Base-by-base conservation (phyloP, 495 filamentous ascomycete genomes). In the Cudoniella acicularis region DNA sequence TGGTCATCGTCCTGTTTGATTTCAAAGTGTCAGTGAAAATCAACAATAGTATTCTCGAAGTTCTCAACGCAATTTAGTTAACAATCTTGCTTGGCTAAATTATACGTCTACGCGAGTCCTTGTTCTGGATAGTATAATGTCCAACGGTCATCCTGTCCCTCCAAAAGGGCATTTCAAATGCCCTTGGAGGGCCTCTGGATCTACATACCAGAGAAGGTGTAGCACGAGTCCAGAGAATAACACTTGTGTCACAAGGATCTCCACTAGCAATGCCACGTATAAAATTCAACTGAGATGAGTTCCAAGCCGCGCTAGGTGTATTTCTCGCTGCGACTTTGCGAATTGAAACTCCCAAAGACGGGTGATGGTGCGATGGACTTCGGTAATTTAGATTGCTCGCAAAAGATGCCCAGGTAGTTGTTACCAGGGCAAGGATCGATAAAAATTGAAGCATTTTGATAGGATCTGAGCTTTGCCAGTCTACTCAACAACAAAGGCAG, bases 241-340 rank as follows among this genome's bases (percentile, higher is more conserved):
- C 79, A 18, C 79, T 84, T 63, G 81, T 69, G 16, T 80, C 68
- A 62, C 83, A 87, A 1, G 86, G 86, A 62, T 89, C 86, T 10
- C 86, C 86, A 17, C 82, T 85, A n/a, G 86, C 86, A 10, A 88
- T 77, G 57, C 85, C 83, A 59, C 88, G 86, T 8, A 85, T 88
- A 67, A 89, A 88, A 59, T 78, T 77, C 51, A 59, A 30, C 21
- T 55, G 36, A 20, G 45, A 87, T 70, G 56, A 77, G 61, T 21
- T 72, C 72, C 17, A 81, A 62, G 40, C 70, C 61, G 69, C 75
- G 74, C 6, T 68, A 61, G 18, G 77, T 72, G 36, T 70, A 49
- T 73, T 58, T 24, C 67, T 67, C 1, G 70, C 56, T 17, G 50
- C 66, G 50, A 80, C 73, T 50, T 72, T 77, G 23, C 64, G 75